A percentile compares a stretch with the other conserved stretches of the same genome.
These are phyloP conservation scores for Salvia sclarea DNA, from an alignment of 305 asterid genomes.

Conservation along the genomic window DNA sequence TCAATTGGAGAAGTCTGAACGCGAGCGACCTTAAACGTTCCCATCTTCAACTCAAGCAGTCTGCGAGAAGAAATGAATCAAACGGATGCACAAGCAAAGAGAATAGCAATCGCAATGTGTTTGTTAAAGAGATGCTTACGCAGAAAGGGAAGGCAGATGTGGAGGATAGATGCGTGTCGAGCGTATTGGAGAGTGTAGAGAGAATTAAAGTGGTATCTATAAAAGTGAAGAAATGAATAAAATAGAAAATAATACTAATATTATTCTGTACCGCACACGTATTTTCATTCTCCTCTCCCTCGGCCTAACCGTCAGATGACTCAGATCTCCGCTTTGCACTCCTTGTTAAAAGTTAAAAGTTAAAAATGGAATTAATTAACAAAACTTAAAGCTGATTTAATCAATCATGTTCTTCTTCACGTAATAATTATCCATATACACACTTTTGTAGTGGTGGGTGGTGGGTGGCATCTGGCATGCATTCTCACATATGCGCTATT, in stretches of 20 bases:
- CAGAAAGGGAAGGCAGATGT: constrained; percentile 19
- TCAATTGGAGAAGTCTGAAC: constrained; percentile 75
- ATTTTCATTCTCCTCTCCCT: constrained; percentile 19
- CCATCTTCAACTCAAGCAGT: constrained; percentile 45
- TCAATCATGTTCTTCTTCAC: background rate
- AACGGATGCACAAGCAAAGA: background rate
- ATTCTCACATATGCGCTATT: background rate
- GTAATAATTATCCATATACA: background rate
- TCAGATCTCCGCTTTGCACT: constrained; percentile 38
- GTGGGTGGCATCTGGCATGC: no score
- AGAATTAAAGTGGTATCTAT: constrained; percentile 15
- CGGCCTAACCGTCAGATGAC: constrained; percentile 25
- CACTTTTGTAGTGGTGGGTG: background rate
- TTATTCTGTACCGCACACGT: constrained; percentile 36
- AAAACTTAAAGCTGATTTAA: background rate
- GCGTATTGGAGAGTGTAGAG: constrained; percentile 16
- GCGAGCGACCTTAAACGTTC: constrained; percentile 60
- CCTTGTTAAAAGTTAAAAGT: background rate
- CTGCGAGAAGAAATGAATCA: constrained; percentile 16
- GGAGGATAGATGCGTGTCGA: background rate
- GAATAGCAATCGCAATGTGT: constrained; percentile 5
- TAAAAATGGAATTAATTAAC: background rate
- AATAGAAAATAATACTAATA: background rate
- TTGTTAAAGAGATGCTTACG: constrained; percentile 38
- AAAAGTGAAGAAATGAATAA: background rate